These are phyloP conservation scores for Schwanniomyces yamadae DNA, from an alignment of 805 yeast species.

Conservation along the genomic window DNA sequence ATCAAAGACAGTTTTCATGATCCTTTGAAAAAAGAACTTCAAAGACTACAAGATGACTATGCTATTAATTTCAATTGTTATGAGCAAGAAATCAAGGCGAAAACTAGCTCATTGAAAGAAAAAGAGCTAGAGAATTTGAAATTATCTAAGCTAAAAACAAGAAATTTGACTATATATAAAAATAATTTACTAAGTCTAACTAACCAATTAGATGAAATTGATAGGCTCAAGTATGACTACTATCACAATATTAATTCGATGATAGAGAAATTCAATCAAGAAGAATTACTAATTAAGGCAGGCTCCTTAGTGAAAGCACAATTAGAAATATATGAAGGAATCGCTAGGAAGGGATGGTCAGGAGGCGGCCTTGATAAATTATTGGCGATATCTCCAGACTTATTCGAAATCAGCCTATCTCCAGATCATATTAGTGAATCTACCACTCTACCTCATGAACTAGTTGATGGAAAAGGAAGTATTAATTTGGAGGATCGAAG, in stretches of 20 bases:
- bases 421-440: not conserved
- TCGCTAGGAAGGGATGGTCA: constrained; percentile 82
- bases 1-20: constrained; percentile 53
- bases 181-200: constrained; percentile 66
- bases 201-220: constrained; percentile 75
- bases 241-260: constrained; percentile 61
- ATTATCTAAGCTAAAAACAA: constrained; percentile 56
- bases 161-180: constrained; percentile 69
- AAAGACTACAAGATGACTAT: constrained; percentile 43
- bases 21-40: constrained; percentile 49
- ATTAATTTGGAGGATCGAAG: not conserved
- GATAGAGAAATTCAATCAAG: constrained; percentile 58
- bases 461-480: not conserved
- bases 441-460: not conserved
- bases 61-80: constrained; percentile 52
- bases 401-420: constrained; percentile 15
- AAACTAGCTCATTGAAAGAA: constrained; percentile 51
- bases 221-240: constrained; percentile 70
- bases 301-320: constrained; percentile 75
- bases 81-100: constrained; percentile 50
- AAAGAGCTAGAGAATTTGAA: constrained; percentile 63
- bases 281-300: constrained; percentile 50
- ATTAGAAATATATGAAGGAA: constrained; percentile 74
- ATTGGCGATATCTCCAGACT: constrained; percentile 60
- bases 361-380: constrained; percentile 83